These are phyloP conservation scores for Pseudognaphalium luteoalbum DNA, from an alignment of 129 eudicot genomes.

Conservation along the genomic window DNA sequence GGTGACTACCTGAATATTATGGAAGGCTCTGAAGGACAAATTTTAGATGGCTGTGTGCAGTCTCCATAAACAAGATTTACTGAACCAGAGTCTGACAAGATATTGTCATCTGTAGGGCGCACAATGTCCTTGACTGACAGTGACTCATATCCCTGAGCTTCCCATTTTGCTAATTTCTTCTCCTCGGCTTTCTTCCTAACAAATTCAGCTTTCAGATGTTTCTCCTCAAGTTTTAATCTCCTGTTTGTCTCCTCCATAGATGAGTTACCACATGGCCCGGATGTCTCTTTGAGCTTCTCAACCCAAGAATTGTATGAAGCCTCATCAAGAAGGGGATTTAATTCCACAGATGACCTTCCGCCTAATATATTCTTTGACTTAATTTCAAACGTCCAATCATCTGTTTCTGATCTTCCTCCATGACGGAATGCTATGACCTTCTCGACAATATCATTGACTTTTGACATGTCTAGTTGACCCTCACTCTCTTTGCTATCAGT, in stretches of 20 bases:
- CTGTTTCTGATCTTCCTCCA: slow-evolving; percentile 38
- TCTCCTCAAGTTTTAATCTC: slow-evolving; percentile 59
- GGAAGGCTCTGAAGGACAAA: slow-evolving; percentile 61
- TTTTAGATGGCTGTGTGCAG: slow-evolving; percentile 74
- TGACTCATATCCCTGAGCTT: slow-evolving; percentile 75
- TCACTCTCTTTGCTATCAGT: slow-evolving; percentile 41
- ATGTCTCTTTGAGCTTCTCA: slow-evolving; percentile 70
- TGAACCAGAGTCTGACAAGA: slow-evolving; percentile 58
- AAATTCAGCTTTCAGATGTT: slow-evolving; percentile 57
- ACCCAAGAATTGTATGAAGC: slow-evolving; percentile 85
- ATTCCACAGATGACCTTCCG: slow-evolving; percentile 36
- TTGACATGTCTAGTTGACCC: slow-evolving; percentile 46
- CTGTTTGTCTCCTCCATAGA: slow-evolving; percentile 42
- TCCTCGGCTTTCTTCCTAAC: slow-evolving; percentile 80
- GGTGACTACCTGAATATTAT: slow-evolving; percentile 66
- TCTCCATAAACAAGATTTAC: slow-evolving; percentile 92
- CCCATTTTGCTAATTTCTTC: slow-evolving; percentile 86
- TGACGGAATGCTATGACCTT: slow-evolving; percentile 63
- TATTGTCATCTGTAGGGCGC: slow-evolving; percentile 37
- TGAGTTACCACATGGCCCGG: slow-evolving; percentile 33
- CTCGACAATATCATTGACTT: slow-evolving; percentile 55
- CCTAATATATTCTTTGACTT: slow-evolving; percentile 37
- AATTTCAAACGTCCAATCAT: slow-evolving; percentile 46
- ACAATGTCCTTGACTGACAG: slow-evolving; percentile 55
- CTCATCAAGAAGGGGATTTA: slow-evolving; percentile 73